Evolutionary conservation across 2,329 filamentous ascomycete species (phyloP).

Genomic region (Penicillium sp.): DNA sequence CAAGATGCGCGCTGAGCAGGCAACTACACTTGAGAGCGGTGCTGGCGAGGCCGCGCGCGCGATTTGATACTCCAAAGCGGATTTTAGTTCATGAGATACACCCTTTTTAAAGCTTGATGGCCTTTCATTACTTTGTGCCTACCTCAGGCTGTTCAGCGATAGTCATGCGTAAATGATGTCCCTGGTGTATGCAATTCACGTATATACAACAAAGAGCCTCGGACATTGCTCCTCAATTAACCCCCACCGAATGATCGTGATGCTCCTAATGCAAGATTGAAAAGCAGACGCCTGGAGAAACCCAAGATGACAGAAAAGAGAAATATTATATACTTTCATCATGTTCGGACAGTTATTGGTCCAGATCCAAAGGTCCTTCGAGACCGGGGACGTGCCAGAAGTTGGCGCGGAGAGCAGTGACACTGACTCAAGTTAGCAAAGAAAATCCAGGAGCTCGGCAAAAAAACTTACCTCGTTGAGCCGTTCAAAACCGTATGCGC

Average conservation of each 20-base stretch:
- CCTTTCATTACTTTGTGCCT: neutral
- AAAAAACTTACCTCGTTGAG: conserved; percentile 64
- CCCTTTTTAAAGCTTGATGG: neutral
- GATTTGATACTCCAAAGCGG: conserved; percentile 20
- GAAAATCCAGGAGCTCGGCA: neutral
- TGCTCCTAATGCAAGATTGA: conserved; percentile 11
- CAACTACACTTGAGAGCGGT: conserved; percentile 55
- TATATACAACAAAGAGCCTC: conserved; percentile 9
- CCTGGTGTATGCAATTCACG: neutral
- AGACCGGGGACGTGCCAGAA: conserved; percentile 73
- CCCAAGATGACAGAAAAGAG: conserved; percentile 2
- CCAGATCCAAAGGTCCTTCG: conserved; percentile 65
- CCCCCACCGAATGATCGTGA: neutral
- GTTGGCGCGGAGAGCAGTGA: conserved; percentile 85
- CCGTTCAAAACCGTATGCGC: conserved; percentile 86
- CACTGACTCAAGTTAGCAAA: conserved; percentile 50
- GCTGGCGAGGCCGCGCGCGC: conserved; percentile 62
- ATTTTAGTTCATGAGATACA: conserved; percentile 12
- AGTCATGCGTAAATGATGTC: conserved; percentile 1
- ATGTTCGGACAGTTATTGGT: conserved; percentile 29
- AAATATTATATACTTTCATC: conserved; percentile 6
- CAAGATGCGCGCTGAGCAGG: conserved; percentile 51
- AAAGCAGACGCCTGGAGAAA: conserved; percentile 8
- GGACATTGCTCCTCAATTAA: neutral
- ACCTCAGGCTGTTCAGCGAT: neutral